phyloP scores from a whole-genome alignment of 345 rosid genomes.

The Linum tenue region DNA sequence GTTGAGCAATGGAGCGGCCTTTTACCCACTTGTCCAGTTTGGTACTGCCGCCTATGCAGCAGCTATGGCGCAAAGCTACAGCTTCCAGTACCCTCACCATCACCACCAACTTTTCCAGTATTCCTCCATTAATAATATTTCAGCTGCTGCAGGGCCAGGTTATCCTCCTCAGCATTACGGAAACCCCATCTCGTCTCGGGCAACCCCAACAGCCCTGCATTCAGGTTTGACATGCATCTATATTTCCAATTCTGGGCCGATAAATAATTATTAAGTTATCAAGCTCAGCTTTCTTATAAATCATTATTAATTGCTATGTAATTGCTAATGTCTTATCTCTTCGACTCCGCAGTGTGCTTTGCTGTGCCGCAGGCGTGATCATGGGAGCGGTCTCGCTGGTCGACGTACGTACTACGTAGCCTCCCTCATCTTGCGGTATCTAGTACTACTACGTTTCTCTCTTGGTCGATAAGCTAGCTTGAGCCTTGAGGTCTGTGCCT shows the following conservation, averaged over 20 bases:
- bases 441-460: conserved; percentile 14
- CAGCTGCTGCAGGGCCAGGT: conserved; percentile 32
- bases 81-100: conserved; percentile 64
- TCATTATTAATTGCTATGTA: not conserved
- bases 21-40: conserved; percentile 74
- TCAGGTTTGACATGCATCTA: conserved; percentile 39
- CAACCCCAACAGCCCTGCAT: conserved; percentile 71
- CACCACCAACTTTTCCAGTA: conserved; percentile 46
- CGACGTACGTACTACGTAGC: no score
- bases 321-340: conserved; percentile 40
- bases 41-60: conserved; percentile 51
- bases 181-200: conserved; percentile 56
- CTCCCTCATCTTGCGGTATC: conserved; percentile 27
- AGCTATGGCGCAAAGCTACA: conserved; percentile 34
- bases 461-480: conserved; percentile 32
- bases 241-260: no score
- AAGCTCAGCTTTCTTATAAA: not conserved
- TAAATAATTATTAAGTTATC: no score
- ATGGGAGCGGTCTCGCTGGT: conserved; percentile 34
- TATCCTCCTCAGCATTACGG: conserved; percentile 72
- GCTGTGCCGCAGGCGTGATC: conserved; percentile 97
- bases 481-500: conserved; percentile 75
- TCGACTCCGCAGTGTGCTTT: conserved; percentile 69
- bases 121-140: conserved; percentile 35
- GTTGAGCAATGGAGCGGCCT: conserved; percentile 48